Evolutionary conservation across 495 filamentous ascomycete species (phyloP).

Genomic region (Cercophora sp.): DNA sequence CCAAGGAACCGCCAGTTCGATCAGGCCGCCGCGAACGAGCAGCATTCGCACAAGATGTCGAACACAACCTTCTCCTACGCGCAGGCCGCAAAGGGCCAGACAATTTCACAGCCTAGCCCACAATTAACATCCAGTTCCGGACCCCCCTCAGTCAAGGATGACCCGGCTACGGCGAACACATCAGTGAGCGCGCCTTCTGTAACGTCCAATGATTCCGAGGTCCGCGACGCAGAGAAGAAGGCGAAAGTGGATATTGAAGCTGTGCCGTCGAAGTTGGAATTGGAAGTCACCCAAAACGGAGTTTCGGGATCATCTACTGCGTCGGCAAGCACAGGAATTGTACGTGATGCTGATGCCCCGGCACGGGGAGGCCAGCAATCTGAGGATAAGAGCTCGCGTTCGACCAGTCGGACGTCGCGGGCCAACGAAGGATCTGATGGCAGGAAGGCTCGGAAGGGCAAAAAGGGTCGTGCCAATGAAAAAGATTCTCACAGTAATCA

Average conservation of each 20-base stretch:
- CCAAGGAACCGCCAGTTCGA: neutral
- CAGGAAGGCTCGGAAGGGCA: slow-evolving; percentile 44
- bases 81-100: slow-evolving; percentile 81
- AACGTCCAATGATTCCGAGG: slow-evolving; percentile 55
- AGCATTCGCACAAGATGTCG: slow-evolving; percentile 28
- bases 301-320: slow-evolving; percentile 22
- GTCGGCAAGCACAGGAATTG: slow-evolving; percentile 24
- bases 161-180: slow-evolving; percentile 47
- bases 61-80: slow-evolving; percentile 79
- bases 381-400: slow-evolving; percentile 27
- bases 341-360: no score
- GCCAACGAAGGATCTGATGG: slow-evolving; percentile 36
- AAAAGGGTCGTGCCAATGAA: slow-evolving; percentile 43
- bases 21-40: neutral
- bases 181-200: slow-evolving; percentile 50
- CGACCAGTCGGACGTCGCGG: slow-evolving; percentile 35
- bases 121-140: slow-evolving; percentile 60
- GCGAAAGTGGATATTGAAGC: slow-evolving; percentile 20
- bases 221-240: slow-evolving; percentile 30
- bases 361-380: no score
- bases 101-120: slow-evolving; percentile 56
- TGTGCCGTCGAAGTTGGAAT: slow-evolving; percentile 19
- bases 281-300: slow-evolving; percentile 19
- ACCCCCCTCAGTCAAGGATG: slow-evolving; percentile 59
- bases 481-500: slow-evolving; percentile 40